These are phyloP conservation scores for Penicillium paradoxum DNA, from an alignment of 495 filamentous ascomycete species.

Conservation along the genomic window DNA sequence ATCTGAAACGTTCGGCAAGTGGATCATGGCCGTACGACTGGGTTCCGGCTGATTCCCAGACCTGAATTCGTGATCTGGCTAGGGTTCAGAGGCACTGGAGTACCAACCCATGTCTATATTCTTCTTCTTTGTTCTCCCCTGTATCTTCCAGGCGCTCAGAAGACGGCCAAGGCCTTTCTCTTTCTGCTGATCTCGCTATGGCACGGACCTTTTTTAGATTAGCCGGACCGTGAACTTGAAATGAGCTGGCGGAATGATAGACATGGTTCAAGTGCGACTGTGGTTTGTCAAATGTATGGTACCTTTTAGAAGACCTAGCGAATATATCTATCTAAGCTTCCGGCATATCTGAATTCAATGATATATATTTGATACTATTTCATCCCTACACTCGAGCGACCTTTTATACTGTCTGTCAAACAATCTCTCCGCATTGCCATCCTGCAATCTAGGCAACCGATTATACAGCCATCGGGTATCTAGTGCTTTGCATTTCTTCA, in stretches of 20 bases:
- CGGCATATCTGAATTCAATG: too few relatives aligned
- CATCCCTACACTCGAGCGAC: not conserved
- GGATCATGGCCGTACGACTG: slow-evolving; percentile 8
- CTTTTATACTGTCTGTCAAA: slow-evolving; percentile 4
- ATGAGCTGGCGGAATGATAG: slow-evolving; percentile 10
- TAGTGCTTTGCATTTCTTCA: not conserved
- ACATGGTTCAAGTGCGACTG: slow-evolving; percentile 2
- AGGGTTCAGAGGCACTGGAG: slow-evolving; percentile 20
- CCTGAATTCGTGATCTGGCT: slow-evolving; percentile 21
- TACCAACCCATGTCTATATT: slow-evolving; percentile 10
- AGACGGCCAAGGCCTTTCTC: not conserved
- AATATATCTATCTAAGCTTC: not conserved
- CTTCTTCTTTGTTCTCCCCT: not conserved
- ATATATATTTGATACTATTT: not conserved
- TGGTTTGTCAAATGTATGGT: not conserved
- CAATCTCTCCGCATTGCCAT: not conserved
- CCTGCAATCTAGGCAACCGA: not conserved
- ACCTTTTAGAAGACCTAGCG: slow-evolving; percentile 1
- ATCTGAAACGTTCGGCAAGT: slow-evolving; percentile 27
- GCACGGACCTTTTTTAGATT: slow-evolving; percentile 2
- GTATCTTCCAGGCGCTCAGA: not conserved
- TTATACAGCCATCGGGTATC: not conserved
- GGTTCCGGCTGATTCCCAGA: slow-evolving; percentile 13
- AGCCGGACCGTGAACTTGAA: slow-evolving; percentile 9
- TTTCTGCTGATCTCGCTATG: slow-evolving; percentile 3